These are phyloP conservation scores for Zygosaccharomyces pseudorouxii DNA, from an alignment of 805 yeast species.

Conservation along the genomic window DNA sequence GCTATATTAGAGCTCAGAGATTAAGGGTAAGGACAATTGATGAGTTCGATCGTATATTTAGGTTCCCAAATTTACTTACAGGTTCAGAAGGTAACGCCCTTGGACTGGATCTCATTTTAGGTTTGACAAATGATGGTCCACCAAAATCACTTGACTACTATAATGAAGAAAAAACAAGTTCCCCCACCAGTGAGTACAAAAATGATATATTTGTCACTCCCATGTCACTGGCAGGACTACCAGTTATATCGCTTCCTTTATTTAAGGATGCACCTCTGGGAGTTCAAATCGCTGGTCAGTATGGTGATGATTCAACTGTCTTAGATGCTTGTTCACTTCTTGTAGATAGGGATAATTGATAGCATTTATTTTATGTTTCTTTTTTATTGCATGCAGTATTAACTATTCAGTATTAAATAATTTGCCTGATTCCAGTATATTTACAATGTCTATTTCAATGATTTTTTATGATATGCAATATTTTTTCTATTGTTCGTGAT, in stretches of 20 bases:
- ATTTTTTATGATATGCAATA: slow-evolving; percentile 6
- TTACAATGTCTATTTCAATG: slow-evolving; percentile 7
- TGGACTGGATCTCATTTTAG: slow-evolving; percentile 63
- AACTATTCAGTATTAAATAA: not conserved
- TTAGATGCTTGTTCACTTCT: slow-evolving; percentile 35
- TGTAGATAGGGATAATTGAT: slow-evolving; percentile 8
- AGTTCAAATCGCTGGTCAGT: slow-evolving; percentile 80
- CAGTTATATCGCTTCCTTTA: slow-evolving; percentile 75
- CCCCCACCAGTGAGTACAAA: slow-evolving; percentile 58
- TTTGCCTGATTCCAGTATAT: not conserved
- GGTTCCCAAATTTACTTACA: slow-evolving; percentile 42
- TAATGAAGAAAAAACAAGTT: slow-evolving; percentile 32
- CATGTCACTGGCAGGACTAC: slow-evolving; percentile 86
- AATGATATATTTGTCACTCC: slow-evolving; percentile 89
- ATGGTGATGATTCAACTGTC: slow-evolving; percentile 69
- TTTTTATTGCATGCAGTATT: not conserved
- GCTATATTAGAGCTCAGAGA: slow-evolving; percentile 69
- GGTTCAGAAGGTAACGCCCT: slow-evolving; percentile 16
- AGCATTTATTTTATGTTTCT: not conserved
- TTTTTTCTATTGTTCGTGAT: slow-evolving; percentile 16
- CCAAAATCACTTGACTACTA: slow-evolving; percentile 55
- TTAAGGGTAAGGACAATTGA: slow-evolving; percentile 55
- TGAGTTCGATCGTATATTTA: slow-evolving; percentile 65
- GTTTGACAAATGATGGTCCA: slow-evolving; percentile 62
- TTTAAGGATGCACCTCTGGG: slow-evolving; percentile 44